Conservation (phyloP, 129 eudicot species). For the Chrysanthemum makinoi region DNA sequence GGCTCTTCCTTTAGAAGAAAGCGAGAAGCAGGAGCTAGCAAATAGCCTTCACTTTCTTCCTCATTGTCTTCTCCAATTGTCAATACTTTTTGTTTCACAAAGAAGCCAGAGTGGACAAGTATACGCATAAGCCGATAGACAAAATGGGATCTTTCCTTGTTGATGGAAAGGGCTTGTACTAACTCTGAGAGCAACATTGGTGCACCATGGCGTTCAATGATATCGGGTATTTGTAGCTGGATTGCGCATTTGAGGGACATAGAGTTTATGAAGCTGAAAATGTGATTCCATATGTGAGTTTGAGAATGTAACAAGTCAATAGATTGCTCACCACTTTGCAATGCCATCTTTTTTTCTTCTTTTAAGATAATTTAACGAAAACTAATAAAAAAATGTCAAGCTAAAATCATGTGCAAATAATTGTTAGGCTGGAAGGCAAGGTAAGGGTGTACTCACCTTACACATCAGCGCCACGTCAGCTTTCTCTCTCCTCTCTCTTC, state of each 20-base stretch:
- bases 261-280: conserved; percentile 30
- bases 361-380: too few species aligned
- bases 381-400: too few species aligned
- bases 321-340: conserved; percentile 14
- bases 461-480: too few species aligned
- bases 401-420: too few species aligned
- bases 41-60: conserved; percentile 20
- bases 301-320: conserved; percentile 34
- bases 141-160: conserved; percentile 13
- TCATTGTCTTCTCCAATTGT: neutral
- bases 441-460: too few species aligned
- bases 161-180: conserved; percentile 13
- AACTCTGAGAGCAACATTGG: conserved; percentile 26
- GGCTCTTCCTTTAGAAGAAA: conserved; percentile 33
- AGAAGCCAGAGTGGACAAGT: conserved; percentile 33
- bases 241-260: conserved; percentile 42
- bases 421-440: too few species aligned
- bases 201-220: conserved; percentile 31
- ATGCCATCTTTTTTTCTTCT: conserved; percentile 4
- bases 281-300: conserved; percentile 36
- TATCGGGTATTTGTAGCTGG: conserved; percentile 45
- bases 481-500: too few species aligned
- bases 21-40: conserved; percentile 30
- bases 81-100: neutral
- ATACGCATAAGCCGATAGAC: conserved; percentile 28